A percentile compares a stretch with the other conserved stretches of the same genome.
Evolutionary conservation across 2,329 filamentous ascomycete genomes (phyloP).

Genomic region (Epicoccum nigrum): DNA sequence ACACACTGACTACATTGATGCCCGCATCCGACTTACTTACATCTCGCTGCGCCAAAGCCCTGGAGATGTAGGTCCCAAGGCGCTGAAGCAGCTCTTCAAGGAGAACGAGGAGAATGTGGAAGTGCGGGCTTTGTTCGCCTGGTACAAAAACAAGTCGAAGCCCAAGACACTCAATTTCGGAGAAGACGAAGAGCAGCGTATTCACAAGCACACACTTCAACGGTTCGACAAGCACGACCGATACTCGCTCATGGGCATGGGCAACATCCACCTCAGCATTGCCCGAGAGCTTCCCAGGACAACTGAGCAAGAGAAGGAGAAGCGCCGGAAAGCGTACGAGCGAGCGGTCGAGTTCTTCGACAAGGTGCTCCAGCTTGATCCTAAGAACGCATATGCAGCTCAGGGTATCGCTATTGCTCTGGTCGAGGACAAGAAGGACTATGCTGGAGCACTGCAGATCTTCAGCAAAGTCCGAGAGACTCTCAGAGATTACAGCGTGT

Average conservation of each 20-base stretch:
- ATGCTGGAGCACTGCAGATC: slow-evolving; percentile 79
- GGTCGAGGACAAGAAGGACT: slow-evolving; percentile 92
- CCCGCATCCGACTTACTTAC: slow-evolving; percentile 84
- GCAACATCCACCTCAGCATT: slow-evolving; percentile 86
- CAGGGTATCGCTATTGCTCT: slow-evolving; percentile 95
- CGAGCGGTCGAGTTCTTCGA: slow-evolving; percentile 98
- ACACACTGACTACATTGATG: slow-evolving; percentile 91
- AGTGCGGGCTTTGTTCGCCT: slow-evolving; percentile 90
- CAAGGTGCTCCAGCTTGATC: slow-evolving; percentile 92
- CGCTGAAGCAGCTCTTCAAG: slow-evolving; percentile 83
- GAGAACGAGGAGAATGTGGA: slow-evolving; percentile 85
- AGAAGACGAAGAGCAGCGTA: slow-evolving; percentile 89
- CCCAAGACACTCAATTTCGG: slow-evolving; percentile 80
- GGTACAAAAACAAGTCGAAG: slow-evolving; percentile 90
- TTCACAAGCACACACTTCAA: slow-evolving; percentile 95
- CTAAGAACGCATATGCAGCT: slow-evolving; percentile 93
- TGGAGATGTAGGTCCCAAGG: slow-evolving; percentile 83
- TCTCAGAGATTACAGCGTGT: slow-evolving; percentile 84
- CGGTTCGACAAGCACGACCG: slow-evolving; percentile 91
- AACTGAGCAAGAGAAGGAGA: slow-evolving; percentile 87
- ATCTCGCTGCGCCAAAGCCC: slow-evolving; percentile 83
- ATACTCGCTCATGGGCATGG: slow-evolving; percentile 97
- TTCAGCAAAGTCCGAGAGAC: slow-evolving; percentile 92
- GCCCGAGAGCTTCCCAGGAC: slow-evolving; percentile 95
- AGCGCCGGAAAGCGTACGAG: slow-evolving; percentile 82